phyloP scores from a whole-genome alignment of 441 rosid species.

The Adansonia madagascariensis region DNA sequence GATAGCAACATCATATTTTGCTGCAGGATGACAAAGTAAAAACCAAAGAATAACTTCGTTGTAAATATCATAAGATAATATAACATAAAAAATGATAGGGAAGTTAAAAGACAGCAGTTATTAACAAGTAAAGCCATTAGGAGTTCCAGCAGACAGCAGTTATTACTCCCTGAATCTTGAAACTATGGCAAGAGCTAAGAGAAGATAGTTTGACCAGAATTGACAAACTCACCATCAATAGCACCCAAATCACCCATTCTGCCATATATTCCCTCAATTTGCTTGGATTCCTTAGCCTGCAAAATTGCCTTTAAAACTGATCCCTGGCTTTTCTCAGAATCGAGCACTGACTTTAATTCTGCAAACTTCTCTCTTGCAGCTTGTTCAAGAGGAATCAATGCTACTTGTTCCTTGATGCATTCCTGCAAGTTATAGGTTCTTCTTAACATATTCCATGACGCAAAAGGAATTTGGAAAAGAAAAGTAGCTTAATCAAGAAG shows the following conservation, averaged over 20 bases:
- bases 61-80: background rate
- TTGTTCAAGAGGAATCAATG: constrained; percentile 80
- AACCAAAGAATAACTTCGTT: constrained; percentile 5
- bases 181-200: constrained; percentile 10
- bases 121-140: background rate
- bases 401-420: constrained; percentile 79
- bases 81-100: background rate
- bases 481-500: constrained; percentile 18
- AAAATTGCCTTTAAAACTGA: constrained; percentile 85
- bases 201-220: constrained; percentile 5
- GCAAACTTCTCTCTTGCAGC: constrained; percentile 88
- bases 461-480: constrained; percentile 6
- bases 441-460: constrained; percentile 26
- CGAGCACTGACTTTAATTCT: constrained; percentile 76
- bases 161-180: background rate
- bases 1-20: constrained; percentile 91
- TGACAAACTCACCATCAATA: constrained; percentile 73
- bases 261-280: constrained; percentile 90
- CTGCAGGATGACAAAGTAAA: constrained; percentile 49
- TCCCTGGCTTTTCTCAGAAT: constrained; percentile 91
- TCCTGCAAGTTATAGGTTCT: constrained; percentile 55
- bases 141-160: background rate
- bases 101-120: background rate
- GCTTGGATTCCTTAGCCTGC: constrained; percentile 76
- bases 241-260: constrained; percentile 99